phyloP scores from a whole-genome alignment of 805 yeast species.

The Saturnispora hagleri region DNA sequence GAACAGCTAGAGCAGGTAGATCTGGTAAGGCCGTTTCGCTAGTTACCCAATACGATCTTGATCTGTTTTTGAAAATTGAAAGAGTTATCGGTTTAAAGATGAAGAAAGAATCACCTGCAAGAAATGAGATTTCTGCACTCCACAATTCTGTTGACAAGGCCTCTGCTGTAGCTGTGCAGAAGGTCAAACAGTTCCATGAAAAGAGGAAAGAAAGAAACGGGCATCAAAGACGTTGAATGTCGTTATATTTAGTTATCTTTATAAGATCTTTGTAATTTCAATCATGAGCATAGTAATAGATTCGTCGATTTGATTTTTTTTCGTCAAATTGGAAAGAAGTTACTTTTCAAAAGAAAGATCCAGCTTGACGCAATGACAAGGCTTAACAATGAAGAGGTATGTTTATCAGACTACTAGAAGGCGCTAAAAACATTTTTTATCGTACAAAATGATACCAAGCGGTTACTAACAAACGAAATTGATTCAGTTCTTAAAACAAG shows the following conservation, averaged over 20 bases:
- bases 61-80: constrained; percentile 80
- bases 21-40: constrained; percentile 80
- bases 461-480: constrained; percentile 3
- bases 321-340: neutral
- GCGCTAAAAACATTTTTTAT: neutral
- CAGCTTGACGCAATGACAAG: neutral
- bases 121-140: constrained; percentile 64
- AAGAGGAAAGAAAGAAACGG: constrained; percentile 12
- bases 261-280: neutral
- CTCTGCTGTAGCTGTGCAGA: constrained; percentile 77
- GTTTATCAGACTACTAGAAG: constrained; percentile 3
- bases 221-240: neutral
- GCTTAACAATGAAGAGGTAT: constrained; percentile 17
- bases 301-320: neutral
- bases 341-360: neutral
- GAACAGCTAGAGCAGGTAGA: constrained; percentile 94
- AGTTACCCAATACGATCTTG: constrained; percentile 92
- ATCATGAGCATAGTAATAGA: neutral
- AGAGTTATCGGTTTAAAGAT: constrained; percentile 74
- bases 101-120: constrained; percentile 74
- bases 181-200: constrained; percentile 56
- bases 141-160: constrained; percentile 89
- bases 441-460: neutral
- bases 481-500: constrained; percentile 21
- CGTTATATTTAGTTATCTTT: neutral